Evolutionary conservation across 2,329 filamentous ascomycete species (phyloP).

Genomic region (Pezicula carpinea): DNA sequence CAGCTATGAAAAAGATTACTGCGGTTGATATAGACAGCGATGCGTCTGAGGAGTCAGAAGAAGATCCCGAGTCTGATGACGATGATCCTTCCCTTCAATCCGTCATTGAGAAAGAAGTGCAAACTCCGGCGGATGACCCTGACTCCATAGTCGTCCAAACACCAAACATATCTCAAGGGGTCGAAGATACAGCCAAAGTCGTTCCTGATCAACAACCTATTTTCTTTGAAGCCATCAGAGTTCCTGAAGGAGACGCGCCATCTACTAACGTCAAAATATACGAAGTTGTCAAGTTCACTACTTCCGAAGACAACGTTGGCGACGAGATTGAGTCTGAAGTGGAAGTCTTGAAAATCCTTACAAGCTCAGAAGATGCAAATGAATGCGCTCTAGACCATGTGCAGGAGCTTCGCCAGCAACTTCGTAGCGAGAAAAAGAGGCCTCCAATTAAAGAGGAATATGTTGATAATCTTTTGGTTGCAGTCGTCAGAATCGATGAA

Average conservation of each 20-base stretch:
- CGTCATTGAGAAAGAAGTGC: neutral
- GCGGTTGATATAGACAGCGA: neutral
- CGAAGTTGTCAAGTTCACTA: neutral
- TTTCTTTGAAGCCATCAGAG: neutral
- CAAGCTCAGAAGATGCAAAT: neutral
- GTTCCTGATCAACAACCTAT: too few relatives aligned
- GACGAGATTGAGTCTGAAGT: neutral
- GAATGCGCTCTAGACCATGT: too few relatives aligned
- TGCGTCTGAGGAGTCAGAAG: slow-evolving; percentile 2
- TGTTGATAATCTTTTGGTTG: neutral
- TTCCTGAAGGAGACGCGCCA: neutral
- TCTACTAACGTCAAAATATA: neutral
- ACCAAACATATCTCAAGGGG: too few relatives aligned
- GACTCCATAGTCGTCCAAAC: too few relatives aligned
- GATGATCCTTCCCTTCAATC: neutral
- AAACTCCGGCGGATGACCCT: neutral
- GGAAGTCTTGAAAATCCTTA: neutral
- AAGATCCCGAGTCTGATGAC: slow-evolving; percentile 5
- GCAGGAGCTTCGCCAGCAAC: too few relatives aligned
- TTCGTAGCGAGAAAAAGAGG: too few relatives aligned
- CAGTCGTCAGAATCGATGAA: neutral
- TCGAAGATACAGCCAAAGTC: too few relatives aligned
- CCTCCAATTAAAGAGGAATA: neutral
- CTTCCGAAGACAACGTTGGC: neutral
- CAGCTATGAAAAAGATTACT: neutral